Base-by-base conservation (phyloP, 2,329 filamentous ascomycete genomes). In the Exophiala spinifera region DNA sequence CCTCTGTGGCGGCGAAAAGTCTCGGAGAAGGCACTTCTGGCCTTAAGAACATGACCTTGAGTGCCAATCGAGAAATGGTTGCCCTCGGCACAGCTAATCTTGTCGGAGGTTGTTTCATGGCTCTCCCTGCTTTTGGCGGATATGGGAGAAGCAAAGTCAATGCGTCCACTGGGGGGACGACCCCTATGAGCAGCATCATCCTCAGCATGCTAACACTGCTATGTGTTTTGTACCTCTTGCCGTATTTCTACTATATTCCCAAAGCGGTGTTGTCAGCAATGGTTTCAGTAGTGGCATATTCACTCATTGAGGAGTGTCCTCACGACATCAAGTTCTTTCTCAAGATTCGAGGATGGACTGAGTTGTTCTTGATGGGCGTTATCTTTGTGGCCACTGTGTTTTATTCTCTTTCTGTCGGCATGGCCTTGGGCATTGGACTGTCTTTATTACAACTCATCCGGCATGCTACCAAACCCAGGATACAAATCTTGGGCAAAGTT, bases 81-180 rank as follows among this genome's bases (percentile, higher is more conserved):
- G 92, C 94, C 0, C 78, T 99, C 0, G 94, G 94, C 1, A 81
- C 89, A 5, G 91, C 92, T 11, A 99, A 99, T 70, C 75, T 97
- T n/a, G 75, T 95, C 3, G 91, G 91, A 7, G 88, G 90, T 1
- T 88, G 91, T 66, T 97, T 97, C 73, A 91, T 92, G 85, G 86
- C 89, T 17, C 78, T 99, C 19, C 94, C 94, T 5, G 89, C 90
- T 0, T 99, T 99, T 76, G 94, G 94, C 15, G 94, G 94, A 7
- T 99, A 99, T 67, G 94, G 91, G 8, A 81, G 94, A 68, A 96
- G 91, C 72, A 97, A 97, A 71, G 88, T 99, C 62, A 97, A 96
- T 74, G 86, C 86, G 61, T 88, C 88, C 46, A 97, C 94, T 1
- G 94, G 94, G 33, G 92, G 90, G 25, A 89, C 86, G 69, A 96